phyloP scores from a whole-genome alignment of 169 alveolate genomes.

The Babesia sp. region DNA sequence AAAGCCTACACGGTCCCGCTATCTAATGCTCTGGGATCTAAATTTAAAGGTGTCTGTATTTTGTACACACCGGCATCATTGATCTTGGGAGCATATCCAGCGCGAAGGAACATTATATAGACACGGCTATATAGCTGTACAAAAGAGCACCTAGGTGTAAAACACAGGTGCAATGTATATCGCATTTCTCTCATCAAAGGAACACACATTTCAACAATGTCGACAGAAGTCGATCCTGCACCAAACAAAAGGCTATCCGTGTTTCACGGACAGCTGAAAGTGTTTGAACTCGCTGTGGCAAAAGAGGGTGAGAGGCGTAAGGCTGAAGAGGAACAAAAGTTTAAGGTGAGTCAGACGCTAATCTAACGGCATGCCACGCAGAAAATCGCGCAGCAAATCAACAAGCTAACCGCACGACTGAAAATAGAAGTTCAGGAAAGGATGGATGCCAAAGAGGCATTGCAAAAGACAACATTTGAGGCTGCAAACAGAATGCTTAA shows the following conservation, averaged over 20 bases:
- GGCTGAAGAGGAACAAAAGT: constrained; percentile 45
- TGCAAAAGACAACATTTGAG: constrained; percentile 46
- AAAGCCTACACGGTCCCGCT: neutral
- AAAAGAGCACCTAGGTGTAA: neutral
- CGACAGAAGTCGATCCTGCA: neutral
- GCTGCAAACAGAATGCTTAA: constrained; percentile 56
- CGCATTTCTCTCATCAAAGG: neutral
- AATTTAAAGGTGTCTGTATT: neutral
- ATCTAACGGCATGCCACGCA: neutral
- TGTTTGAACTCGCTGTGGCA: constrained; percentile 38
- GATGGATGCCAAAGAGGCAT: constrained; percentile 28
- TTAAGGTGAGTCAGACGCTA: constrained; percentile 17
- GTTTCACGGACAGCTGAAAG: constrained; percentile 43
- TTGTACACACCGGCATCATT: neutral
- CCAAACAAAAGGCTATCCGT: constrained; percentile 17
- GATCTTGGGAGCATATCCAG: neutral
- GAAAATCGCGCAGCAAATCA: constrained; percentile 36
- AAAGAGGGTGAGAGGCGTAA: constrained; percentile 52
- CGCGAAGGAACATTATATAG: neutral
- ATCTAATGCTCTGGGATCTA: neutral
- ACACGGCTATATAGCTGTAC: neutral
- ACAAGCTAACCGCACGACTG: constrained; percentile 28
- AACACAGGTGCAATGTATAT: neutral
- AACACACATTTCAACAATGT: constrained; percentile 13
- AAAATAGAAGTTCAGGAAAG: constrained; percentile 44